phyloP scores from a whole-genome alignment of 208 protist species.

The Crithidia bombi region DNA sequence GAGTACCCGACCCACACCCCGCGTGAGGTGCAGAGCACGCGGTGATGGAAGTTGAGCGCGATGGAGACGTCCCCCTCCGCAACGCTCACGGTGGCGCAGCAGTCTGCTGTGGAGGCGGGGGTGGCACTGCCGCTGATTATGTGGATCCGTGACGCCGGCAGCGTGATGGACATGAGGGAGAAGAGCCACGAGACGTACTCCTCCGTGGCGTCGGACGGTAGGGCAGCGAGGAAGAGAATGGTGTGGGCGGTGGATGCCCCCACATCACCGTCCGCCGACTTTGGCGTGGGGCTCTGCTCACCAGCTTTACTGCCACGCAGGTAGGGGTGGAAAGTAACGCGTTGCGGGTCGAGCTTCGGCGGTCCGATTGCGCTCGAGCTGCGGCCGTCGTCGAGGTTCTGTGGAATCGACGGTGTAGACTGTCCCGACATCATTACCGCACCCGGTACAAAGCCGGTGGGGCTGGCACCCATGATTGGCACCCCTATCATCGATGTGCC shows the following conservation, averaged over 20 bases:
- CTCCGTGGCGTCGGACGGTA: slow-evolving; percentile 30
- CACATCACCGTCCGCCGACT: not conserved
- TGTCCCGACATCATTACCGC: slow-evolving; percentile 18
- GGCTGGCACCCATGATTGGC: slow-evolving; percentile 9
- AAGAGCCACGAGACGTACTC: slow-evolving; percentile 68
- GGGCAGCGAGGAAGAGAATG: slow-evolving; percentile 56
- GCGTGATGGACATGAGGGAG: slow-evolving; percentile 31
- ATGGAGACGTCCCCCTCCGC: slow-evolving; percentile 28
- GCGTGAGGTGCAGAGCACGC: slow-evolving; percentile 34
- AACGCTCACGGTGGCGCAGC: slow-evolving; percentile 32
- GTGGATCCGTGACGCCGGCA: slow-evolving; percentile 20
- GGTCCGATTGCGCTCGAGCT: slow-evolving; percentile 5
- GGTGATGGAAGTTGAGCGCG: slow-evolving; percentile 38
- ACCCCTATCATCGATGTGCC: slow-evolving; percentile 4
- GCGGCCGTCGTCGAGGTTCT: slow-evolving; percentile 16
- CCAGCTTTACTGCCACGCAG: slow-evolving; percentile 5
- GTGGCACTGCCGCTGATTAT: slow-evolving; percentile 22
- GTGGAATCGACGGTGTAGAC: slow-evolving; percentile 11
- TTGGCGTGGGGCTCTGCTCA: not conserved
- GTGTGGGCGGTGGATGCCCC: not conserved
- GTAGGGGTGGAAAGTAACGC: slow-evolving; percentile 37
- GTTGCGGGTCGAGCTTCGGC: slow-evolving; percentile 15
- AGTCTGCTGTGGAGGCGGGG: slow-evolving; percentile 1
- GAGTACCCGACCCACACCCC: slow-evolving; percentile 37
- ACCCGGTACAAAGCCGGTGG: not conserved